These are phyloP conservation scores for Trametes pubescens DNA, from an alignment of 1,284 basidiomycete species.

Conservation along the genomic window DNA sequence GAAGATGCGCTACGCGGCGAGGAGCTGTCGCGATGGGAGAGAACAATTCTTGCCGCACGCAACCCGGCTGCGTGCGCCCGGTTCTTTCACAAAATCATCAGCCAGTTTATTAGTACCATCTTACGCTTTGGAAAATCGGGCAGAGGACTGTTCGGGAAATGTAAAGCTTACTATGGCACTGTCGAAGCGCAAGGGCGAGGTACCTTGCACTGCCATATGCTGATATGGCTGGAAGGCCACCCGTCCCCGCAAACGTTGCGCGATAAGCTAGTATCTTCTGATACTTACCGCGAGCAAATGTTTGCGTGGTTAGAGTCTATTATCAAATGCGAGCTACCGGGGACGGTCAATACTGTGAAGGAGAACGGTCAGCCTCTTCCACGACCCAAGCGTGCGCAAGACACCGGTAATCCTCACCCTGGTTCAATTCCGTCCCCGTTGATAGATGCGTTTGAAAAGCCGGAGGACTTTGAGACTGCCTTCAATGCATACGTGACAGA, in stretches of 20 bases:
- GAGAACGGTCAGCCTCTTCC: neutral
- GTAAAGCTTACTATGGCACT: constrained; percentile 25
- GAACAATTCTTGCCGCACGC: neutral
- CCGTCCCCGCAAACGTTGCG: constrained; percentile 19
- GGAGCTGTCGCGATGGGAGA: neutral
- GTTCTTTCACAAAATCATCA: neutral
- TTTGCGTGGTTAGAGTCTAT: constrained; percentile 12
- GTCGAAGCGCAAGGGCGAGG: constrained; percentile 31
- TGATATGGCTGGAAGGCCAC: constrained; percentile 28
- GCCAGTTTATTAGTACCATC: neutral
- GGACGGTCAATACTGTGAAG: neutral
- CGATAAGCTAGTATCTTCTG: constrained; percentile 1
- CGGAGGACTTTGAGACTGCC: neutral
- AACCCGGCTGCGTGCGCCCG: neutral
- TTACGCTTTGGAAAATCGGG: neutral
- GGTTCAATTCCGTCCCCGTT: neutral
- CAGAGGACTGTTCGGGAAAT: constrained; percentile 23
- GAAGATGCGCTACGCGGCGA: neutral
- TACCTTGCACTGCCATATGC: constrained; percentile 32
- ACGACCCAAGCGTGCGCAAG: neutral
- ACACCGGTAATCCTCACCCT: neutral
- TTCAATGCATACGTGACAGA: neutral
- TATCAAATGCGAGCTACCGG: constrained; percentile 18
- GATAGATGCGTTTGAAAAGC: neutral
- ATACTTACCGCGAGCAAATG: neutral